Evolutionary conservation across 352 stramenopile genomes (phyloP).

Genomic region (Globisporangium solare): DNA sequence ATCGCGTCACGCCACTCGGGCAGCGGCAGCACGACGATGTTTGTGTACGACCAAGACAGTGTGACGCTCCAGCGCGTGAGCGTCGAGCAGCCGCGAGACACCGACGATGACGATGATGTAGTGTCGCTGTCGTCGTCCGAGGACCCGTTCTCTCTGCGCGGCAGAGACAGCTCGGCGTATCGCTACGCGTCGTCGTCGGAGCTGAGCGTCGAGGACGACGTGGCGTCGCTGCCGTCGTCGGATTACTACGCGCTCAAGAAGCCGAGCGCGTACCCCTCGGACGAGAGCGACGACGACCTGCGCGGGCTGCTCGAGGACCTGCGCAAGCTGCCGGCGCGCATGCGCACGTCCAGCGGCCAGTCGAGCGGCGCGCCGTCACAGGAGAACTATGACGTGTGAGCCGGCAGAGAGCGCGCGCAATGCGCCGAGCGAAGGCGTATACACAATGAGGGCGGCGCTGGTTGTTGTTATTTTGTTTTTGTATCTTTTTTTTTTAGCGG

Average conservation of each 20-base stretch:
- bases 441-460: background rate
- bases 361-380: conserved; percentile 44
- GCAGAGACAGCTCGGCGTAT: conserved; percentile 3
- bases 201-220: conserved; percentile 10
- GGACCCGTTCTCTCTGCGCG: conserved; percentile 8
- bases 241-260: conserved; percentile 5
- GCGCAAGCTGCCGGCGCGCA: conserved; percentile 34
- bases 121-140: conserved; percentile 13
- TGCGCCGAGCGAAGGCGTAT: background rate
- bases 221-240: conserved; percentile 11
- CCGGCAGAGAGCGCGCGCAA: background rate
- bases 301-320: conserved; percentile 57
- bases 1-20: conserved; percentile 1
- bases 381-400: conserved; percentile 50
- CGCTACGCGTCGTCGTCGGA: conserved; percentile 5
- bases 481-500: too few relatives aligned
- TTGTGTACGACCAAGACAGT: conserved; percentile 42
- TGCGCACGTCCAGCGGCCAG: conserved; percentile 47
- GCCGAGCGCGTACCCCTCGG: conserved; percentile 2
- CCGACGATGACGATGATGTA: conserved; percentile 9
- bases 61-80: conserved; percentile 29
- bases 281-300: conserved; percentile 50
- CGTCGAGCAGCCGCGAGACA: conserved; percentile 10
- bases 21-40: conserved; percentile 32
- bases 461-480: too few relatives aligned